A percentile compares a stretch with the other conserved stretches of the same genome.
These are phyloP conservation scores for Neophaeococcomyces aloes DNA, from an alignment of 2,329 filamentous ascomycete genomes.

Conservation along the genomic window DNA sequence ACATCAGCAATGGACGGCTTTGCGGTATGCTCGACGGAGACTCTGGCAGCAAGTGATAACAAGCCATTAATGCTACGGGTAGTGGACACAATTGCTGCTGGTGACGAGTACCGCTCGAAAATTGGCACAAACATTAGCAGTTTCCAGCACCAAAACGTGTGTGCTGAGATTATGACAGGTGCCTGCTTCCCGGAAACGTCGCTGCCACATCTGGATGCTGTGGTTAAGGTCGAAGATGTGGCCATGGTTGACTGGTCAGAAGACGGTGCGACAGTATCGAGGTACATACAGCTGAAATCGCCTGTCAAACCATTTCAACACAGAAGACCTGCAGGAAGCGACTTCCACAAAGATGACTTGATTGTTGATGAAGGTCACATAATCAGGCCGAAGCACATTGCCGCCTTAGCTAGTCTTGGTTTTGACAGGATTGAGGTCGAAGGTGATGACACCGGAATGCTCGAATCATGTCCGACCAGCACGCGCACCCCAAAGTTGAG, in stretches of 20 bases:
- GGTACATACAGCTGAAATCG: slow-evolving; percentile 15
- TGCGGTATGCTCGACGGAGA: slow-evolving; percentile 20
- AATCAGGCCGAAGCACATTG: slow-evolving; percentile 19
- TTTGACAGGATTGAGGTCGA: slow-evolving; percentile 13
- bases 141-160: slow-evolving; percentile 8
- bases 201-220: slow-evolving; percentile 15
- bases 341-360: slow-evolving; percentile 16
- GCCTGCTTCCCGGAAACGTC: slow-evolving; percentile 21
- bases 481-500: slow-evolving; percentile 7
- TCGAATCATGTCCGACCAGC: background rate
- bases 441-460: too few species aligned
- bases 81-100: slow-evolving; percentile 16
- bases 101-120: slow-evolving; percentile 10
- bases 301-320: slow-evolving; percentile 16
- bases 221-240: slow-evolving; percentile 20
- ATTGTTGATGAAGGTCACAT: slow-evolving; percentile 13
- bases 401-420: slow-evolving; percentile 22
- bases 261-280: background rate
- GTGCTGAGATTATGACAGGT: slow-evolving; percentile 27
- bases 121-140: background rate
- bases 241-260: background rate
- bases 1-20: slow-evolving; percentile 27
- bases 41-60: slow-evolving; percentile 14
- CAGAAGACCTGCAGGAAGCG: slow-evolving; percentile 18
- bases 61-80: slow-evolving; percentile 18